Evolutionary conservation across 768 basidiomycete species (phyloP).

Genomic region (Tulasnella sp.): DNA sequence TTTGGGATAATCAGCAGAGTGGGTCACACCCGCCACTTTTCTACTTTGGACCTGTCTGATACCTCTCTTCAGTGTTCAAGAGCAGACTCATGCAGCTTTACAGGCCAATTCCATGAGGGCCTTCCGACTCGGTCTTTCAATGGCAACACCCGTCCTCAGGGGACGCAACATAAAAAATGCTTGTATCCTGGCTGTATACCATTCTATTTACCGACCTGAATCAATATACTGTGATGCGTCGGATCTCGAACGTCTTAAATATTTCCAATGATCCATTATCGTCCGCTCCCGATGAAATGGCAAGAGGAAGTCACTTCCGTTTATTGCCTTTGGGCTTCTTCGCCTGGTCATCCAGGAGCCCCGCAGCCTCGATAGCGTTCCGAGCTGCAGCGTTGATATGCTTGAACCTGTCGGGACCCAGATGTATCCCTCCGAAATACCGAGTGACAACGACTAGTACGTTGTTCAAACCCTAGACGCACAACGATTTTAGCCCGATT

Average conservation of each 20-base stretch:
- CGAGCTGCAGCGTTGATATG: conserved; percentile 95
- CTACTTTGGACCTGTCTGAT: neutral
- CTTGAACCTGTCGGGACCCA: conserved; percentile 67
- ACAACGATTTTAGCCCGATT: neutral
- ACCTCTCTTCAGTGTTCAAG: conserved; percentile 3
- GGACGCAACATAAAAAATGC: neutral
- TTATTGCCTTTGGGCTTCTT: conserved; percentile 7
- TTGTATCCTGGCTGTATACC: neutral
- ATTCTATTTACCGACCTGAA: neutral
- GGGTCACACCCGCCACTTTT: neutral
- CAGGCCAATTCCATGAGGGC: neutral
- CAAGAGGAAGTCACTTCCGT: neutral
- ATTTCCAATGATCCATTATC: too few relatives aligned
- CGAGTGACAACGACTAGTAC: conserved; percentile 89
- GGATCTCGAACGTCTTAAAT: too few relatives aligned
- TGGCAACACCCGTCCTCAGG: neutral
- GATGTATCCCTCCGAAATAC: conserved; percentile 85
- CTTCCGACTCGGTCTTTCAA: neutral
- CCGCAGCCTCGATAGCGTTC: conserved; percentile 79
- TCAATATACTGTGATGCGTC: too few relatives aligned
- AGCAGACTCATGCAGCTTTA: conserved; percentile 14
- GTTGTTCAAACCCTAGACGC: conserved; percentile 60
- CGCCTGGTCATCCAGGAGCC: conserved; percentile 48
- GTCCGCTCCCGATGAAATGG: too few relatives aligned
- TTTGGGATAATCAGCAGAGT: conserved; percentile 51